A percentile compares a stretch with the other conserved stretches of the same genome.
Evolutionary conservation across 257 asterid species (phyloP).

Genomic region (Scutellaria baicalensis): DNA sequence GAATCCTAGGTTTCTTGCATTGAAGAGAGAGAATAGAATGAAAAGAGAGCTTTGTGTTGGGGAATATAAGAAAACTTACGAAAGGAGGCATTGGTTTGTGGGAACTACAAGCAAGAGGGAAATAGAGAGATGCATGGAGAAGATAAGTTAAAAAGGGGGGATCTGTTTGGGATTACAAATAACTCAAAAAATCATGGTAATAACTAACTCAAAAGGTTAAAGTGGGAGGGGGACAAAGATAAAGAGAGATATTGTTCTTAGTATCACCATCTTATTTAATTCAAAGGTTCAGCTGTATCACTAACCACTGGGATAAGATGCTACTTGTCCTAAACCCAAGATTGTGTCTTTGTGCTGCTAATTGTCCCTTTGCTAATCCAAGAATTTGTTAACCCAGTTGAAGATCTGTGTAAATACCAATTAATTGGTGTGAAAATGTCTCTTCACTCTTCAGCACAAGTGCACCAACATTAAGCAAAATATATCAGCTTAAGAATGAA

Average conservation of each 20-base stretch:
- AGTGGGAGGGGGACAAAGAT: constrained; percentile 12
- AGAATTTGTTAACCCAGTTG: neutral
- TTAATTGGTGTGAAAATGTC: neutral
- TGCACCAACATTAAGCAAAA: no score
- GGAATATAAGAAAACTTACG: constrained; percentile 83
- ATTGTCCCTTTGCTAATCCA: neutral
- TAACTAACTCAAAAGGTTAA: constrained; percentile 19
- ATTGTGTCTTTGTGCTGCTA: constrained; percentile 6
- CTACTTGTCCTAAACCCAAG: constrained; percentile 12
- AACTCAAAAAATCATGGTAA: constrained; percentile 31
- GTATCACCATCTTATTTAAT: constrained; percentile 14
- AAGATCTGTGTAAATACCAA: neutral
- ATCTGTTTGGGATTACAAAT: constrained; percentile 18
- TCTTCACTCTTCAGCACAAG: no score
- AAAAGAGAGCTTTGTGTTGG: constrained; percentile 41
- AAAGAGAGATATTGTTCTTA: constrained; percentile 22
- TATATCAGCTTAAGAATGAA: neutral
- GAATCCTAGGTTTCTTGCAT: constrained; percentile 93
- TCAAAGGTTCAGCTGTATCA: constrained; percentile 26
- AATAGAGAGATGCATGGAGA: constrained; percentile 30
- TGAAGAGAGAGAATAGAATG: constrained; percentile 34
- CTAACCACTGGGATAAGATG: constrained; percentile 15
- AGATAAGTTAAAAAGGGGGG: constrained; percentile 30
- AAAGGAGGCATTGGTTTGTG: constrained; percentile 62
- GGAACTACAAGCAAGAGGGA: constrained; percentile 63